phyloP scores from a whole-genome alignment of 202 grass and related monocot genomes.

The Setaria viridis region DNA sequence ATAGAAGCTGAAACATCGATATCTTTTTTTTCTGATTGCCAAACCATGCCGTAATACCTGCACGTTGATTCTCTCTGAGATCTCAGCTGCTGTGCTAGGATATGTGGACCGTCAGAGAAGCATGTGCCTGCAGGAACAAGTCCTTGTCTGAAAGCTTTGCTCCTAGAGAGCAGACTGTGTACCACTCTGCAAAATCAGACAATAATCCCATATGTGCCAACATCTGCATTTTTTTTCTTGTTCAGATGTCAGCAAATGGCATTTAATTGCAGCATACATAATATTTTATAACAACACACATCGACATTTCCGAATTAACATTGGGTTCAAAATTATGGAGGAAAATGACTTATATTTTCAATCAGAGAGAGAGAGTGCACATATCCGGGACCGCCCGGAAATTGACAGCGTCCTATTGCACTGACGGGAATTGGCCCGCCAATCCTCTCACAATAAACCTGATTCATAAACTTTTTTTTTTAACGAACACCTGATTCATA shows the following conservation, averaged over 20 bases:
- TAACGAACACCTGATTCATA: not conserved
- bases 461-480: not conserved
- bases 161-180: not conserved
- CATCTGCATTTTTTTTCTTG: not conserved
- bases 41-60: too few species aligned
- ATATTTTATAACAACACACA: not conserved
- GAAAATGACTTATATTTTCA: not conserved
- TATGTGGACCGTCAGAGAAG: not conserved
- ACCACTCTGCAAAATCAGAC: not conserved
- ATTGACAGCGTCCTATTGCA: not conserved
- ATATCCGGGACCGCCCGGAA: not conserved
- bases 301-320: not conserved
- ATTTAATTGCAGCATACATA: not conserved
- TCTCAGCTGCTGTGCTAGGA: too few species aligned
- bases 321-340: not conserved
- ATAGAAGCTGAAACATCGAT: too few species aligned
- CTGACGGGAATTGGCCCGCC: not conserved
- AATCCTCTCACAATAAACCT: not conserved
- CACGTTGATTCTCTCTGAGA: too few species aligned
- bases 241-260: not conserved
- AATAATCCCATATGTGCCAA: not conserved
- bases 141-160: not conserved
- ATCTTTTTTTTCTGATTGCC: too few species aligned
- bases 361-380: too few species aligned
- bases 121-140: not conserved